Percentiles rank a stretch among this genome's conserved stretches.
Conservation (phyloP, 805 yeast genomes). For the Pichia phayaonensis region DNA sequence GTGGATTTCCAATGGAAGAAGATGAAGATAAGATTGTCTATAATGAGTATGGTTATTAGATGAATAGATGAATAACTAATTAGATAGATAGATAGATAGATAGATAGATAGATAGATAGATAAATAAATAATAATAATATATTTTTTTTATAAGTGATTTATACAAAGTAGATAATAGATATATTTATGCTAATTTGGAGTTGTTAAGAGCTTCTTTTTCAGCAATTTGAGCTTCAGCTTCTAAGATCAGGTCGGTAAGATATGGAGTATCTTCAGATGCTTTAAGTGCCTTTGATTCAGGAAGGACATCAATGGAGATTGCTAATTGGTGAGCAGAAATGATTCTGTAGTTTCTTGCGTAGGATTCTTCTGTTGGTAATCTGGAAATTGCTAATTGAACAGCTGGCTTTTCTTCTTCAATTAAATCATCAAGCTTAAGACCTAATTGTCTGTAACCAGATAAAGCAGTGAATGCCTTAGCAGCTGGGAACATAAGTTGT, state of each 20-base stretch:
- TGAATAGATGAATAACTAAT: not conserved
- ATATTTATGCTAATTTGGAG: constrained; percentile 30
- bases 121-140: not conserved
- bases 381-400: constrained; percentile 84
- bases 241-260: constrained; percentile 81
- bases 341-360: constrained; percentile 88
- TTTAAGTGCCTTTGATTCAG: constrained; percentile 68
- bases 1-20: constrained; percentile 53
- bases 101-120: not conserved
- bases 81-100: not conserved
- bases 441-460: constrained; percentile 96
- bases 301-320: constrained; percentile 76
- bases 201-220: constrained; percentile 89
- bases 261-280: constrained; percentile 78
- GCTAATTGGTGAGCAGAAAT: constrained; percentile 87
- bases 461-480: constrained; percentile 61
- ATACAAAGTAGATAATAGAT: not conserved
- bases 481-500: constrained; percentile 70
- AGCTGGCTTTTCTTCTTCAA: constrained; percentile 79
- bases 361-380: constrained; percentile 74
- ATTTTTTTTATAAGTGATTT: not conserved
- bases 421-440: constrained; percentile 79
- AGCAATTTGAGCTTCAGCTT: constrained; percentile 85
- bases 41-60: constrained; percentile 60
- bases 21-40: constrained; percentile 44